Evolutionary conservation across 176 grass and related monocot genomes (phyloP).

Genomic region (Hordeum marinum): DNA sequence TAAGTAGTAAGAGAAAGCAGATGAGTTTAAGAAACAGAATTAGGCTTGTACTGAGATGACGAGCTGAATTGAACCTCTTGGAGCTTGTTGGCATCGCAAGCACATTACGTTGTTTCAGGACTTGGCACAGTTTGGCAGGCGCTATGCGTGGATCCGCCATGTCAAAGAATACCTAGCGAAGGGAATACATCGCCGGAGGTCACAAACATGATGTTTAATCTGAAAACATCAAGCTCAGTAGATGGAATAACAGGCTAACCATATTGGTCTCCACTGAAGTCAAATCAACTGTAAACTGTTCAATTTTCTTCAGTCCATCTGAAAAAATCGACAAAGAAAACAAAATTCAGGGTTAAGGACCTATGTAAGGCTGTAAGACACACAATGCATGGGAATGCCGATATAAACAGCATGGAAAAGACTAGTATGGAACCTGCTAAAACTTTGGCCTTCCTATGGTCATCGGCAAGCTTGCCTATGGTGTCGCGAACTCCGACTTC

Average conservation of each 20-base stretch:
- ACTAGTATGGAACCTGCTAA: conserved; percentile 54
- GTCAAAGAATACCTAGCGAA: conserved; percentile 59
- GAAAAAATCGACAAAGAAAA: neutral
- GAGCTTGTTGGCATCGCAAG: conserved; percentile 72
- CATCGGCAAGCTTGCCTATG: conserved; percentile 64
- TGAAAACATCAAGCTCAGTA: neutral
- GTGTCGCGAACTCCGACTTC: conserved; percentile 67
- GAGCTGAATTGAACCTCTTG: conserved; percentile 41
- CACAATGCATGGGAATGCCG: no score
- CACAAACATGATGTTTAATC: neutral
- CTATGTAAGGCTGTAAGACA: neutral
- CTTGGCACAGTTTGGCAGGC: conserved; percentile 57
- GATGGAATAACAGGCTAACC: conserved; percentile 32
- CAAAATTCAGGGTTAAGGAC: neutral
- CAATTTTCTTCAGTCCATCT: conserved; percentile 83
- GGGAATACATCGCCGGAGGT: neutral
- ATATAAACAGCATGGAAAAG: neutral
- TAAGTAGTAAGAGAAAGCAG: no score
- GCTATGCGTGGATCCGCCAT: conserved; percentile 50
- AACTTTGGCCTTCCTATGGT: conserved; percentile 75
- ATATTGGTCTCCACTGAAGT: conserved; percentile 81
- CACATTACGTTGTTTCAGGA: conserved; percentile 56
- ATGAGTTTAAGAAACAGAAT: no score
- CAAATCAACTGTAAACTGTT: conserved; percentile 53
- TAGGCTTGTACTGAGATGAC: no score